A percentile compares a stretch with the other conserved stretches of the same genome.
These are phyloP conservation scores for Erysiphe pulchra DNA, from an alignment of 2,329 filamentous ascomycete species.

Conservation along the genomic window DNA sequence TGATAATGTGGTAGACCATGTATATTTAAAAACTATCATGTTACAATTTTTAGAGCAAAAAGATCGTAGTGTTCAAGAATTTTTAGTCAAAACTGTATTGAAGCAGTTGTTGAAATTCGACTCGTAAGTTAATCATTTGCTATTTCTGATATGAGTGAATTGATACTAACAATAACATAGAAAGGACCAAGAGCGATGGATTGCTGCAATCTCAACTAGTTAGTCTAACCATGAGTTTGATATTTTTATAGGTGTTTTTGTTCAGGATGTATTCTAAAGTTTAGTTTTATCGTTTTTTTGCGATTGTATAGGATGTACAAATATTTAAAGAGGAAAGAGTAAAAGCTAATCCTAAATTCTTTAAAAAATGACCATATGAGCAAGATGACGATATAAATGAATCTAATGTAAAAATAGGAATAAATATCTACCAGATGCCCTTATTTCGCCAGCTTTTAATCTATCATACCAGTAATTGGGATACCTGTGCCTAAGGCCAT, in stretches of 20 bases:
- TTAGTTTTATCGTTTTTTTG: too few relatives aligned
- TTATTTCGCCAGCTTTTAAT: too few relatives aligned
- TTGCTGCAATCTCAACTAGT: conserved; percentile 31
- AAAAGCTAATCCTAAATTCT: too few relatives aligned
- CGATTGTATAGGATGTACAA: too few relatives aligned
- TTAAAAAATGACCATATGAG: too few relatives aligned
- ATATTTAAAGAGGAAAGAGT: too few relatives aligned
- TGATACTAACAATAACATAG: conserved; percentile 14
- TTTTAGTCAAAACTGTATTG: conserved; percentile 47
- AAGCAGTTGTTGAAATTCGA: conserved; percentile 55
- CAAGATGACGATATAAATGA: too few relatives aligned
- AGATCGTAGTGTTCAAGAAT: conserved; percentile 48
- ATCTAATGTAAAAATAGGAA: too few relatives aligned
- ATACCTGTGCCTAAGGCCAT: too few relatives aligned
- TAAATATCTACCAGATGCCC: too few relatives aligned
- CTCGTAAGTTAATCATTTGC: conserved; percentile 25
- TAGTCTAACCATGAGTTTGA: conserved; percentile 1
- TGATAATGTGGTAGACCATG: conserved; percentile 11
- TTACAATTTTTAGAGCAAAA: conserved; percentile 61
- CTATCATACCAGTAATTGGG: too few relatives aligned
- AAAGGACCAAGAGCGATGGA: conserved; percentile 70
- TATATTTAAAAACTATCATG: conserved; percentile 58
- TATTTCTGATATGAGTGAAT: not conserved
- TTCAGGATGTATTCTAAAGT: not conserved
- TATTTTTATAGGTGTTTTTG: not conserved